Conservation (phyloP, 768 basidiomycete genomes). For the Suillus alpinus region DNA sequence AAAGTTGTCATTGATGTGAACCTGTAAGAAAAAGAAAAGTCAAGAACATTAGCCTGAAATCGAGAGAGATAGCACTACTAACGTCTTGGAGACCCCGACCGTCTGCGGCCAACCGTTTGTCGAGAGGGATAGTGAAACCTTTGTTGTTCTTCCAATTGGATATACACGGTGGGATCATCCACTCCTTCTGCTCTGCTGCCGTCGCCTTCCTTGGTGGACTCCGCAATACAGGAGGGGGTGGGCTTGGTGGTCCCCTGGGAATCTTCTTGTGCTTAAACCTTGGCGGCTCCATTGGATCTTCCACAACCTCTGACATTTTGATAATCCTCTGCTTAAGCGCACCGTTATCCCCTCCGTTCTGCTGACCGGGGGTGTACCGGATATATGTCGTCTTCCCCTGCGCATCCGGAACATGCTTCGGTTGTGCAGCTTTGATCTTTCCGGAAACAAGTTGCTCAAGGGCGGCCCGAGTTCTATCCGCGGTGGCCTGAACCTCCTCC, state of each 20-base stretch:
- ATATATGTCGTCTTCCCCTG: conserved; percentile 87
- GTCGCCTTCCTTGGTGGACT: conserved; percentile 96
- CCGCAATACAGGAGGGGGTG: conserved; percentile 91
- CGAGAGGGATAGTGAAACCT: conserved; percentile 97
- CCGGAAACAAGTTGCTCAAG: conserved; percentile 92
- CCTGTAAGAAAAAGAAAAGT: conserved; percentile 41
- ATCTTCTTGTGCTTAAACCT: conserved; percentile 99
- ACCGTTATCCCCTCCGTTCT: conserved; percentile 57
- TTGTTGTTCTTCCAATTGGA: conserved; percentile 99
- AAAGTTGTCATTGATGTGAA: conserved; percentile 99
- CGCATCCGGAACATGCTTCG: conserved; percentile 87
- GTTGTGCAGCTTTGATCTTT: conserved; percentile 98
- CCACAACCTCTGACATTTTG: conserved; percentile 97
- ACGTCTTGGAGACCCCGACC: conserved; percentile 98
- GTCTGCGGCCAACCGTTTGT: conserved; percentile 96
- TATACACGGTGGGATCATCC: conserved; percentile 99
- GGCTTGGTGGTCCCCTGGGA: conserved; percentile 92
- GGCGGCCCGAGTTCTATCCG: conserved; percentile 87
- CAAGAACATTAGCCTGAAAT: neutral
- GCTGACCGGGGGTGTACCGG: conserved; percentile 95
- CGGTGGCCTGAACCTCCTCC: conserved; percentile 86
- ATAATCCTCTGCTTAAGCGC: conserved; percentile 89
- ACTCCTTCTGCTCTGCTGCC: conserved; percentile 97
- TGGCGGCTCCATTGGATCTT: conserved; percentile 96
- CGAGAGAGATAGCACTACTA: conserved; percentile 29